phyloP scores from a whole-genome alignment of 2,329 filamentous ascomycete species.

The Bretziella fagacearum region DNA sequence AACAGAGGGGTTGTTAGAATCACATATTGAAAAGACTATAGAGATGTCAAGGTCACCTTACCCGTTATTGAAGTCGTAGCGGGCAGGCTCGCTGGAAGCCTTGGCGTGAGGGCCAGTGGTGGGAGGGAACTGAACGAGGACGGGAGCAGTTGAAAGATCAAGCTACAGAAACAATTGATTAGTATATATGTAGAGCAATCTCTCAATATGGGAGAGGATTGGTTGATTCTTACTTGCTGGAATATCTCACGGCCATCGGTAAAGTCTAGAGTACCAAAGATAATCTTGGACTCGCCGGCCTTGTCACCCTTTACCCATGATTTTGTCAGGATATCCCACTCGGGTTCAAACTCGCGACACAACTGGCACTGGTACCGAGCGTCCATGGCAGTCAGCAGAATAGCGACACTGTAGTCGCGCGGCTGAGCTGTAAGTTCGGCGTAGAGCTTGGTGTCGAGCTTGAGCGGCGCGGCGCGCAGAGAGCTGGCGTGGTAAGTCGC shows the following conservation, averaged over 20 bases:
- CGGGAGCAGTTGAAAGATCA: slow-evolving; percentile 82
- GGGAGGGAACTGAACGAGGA: slow-evolving; percentile 68
- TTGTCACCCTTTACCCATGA: slow-evolving; percentile 82
- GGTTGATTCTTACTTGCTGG: slow-evolving; percentile 48
- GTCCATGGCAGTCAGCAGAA: slow-evolving; percentile 79
- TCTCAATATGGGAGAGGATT: not conserved
- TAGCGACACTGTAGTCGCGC: slow-evolving; percentile 65
- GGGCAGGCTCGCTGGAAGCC: slow-evolving; percentile 47
- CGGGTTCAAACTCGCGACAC: slow-evolving; percentile 81
- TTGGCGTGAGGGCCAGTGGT: slow-evolving; percentile 67
- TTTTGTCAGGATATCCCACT: slow-evolving; percentile 74
- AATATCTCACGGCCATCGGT: slow-evolving; percentile 68
- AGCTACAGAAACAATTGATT: slow-evolving; percentile 38
- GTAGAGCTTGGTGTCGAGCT: slow-evolving; percentile 63
- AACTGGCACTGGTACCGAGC: slow-evolving; percentile 67
- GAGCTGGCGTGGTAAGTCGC: slow-evolving; percentile 52
- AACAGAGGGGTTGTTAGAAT: not conserved
- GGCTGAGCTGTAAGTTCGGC: slow-evolving; percentile 56
- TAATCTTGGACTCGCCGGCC: slow-evolving; percentile 49
- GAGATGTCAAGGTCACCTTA: slow-evolving; percentile 28
- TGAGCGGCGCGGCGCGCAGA: slow-evolving; percentile 47
- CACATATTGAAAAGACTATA: not conserved
- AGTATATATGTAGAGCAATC: not conserved
- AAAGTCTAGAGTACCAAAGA: slow-evolving; percentile 83
- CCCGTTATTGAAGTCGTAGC: slow-evolving; percentile 76